Conservation (phyloP, 1,284 basidiomycete genomes). For the Lentinula novae-zelandiae region DNA sequence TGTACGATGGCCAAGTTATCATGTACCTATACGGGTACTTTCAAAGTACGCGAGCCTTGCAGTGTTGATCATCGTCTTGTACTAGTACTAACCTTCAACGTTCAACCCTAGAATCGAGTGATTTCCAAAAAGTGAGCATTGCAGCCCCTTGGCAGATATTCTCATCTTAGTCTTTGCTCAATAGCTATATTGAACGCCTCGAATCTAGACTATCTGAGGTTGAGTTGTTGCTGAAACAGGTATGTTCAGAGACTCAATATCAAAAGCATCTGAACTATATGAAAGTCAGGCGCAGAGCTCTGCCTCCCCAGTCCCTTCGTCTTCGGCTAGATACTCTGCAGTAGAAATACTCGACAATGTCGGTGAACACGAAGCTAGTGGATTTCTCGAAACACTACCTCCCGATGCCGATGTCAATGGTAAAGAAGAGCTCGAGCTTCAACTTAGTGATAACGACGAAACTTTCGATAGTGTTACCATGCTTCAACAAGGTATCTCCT, state of each 20-base stretch:
- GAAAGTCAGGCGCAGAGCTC: neutral
- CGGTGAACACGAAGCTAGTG: neutral
- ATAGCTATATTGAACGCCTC: constrained; percentile 3
- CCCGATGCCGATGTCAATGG: neutral
- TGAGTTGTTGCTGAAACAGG: constrained; percentile 4
- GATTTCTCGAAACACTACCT: neutral
- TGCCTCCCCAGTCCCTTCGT: neutral
- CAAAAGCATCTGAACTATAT: neutral
- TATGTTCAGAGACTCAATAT: neutral
- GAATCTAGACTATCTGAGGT: constrained; percentile 2
- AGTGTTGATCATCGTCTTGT: neutral
- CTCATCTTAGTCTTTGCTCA: neutral
- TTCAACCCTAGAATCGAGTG: neutral
- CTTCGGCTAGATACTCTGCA: neutral
- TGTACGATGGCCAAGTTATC: neutral
- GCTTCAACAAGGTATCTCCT: neutral
- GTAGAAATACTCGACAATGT: too few relatives aligned
- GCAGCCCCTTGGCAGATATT: neutral
- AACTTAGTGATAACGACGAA: constrained; percentile 2
- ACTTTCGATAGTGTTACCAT: neutral
- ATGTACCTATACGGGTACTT: constrained; percentile 1
- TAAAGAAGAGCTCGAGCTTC: neutral
- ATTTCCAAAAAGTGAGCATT: constrained; percentile 4
- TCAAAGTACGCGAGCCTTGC: neutral
- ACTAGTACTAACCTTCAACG: neutral